These are phyloP conservation scores for Cutaneotrichosporon sp. DNA, from an alignment of 1,284 basidiomycete genomes.

Conservation along the genomic window DNA sequence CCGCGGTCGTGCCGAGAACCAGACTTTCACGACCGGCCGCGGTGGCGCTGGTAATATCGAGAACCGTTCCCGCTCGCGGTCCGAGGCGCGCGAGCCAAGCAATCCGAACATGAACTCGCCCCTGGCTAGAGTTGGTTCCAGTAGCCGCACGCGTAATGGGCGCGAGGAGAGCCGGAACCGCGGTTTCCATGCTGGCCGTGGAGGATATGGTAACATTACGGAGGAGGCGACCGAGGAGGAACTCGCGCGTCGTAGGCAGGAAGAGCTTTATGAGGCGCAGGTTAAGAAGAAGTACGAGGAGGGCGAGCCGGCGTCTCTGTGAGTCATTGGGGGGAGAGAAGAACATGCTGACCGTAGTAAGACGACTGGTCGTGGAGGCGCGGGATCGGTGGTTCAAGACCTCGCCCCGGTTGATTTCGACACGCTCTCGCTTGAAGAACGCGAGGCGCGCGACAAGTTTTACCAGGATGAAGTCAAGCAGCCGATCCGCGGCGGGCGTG, in stretches of 20 bases:
- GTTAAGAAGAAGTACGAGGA: constrained; percentile 41
- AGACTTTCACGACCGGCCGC: constrained; percentile 47
- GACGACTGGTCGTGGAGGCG: constrained; percentile 47
- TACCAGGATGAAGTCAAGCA: constrained; percentile 35
- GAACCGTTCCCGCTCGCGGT: constrained; percentile 32
- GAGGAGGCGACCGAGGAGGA: constrained; percentile 40
- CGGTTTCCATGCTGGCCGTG: constrained; percentile 36
- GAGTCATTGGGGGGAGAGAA: neutral
- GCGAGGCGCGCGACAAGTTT: constrained; percentile 44
- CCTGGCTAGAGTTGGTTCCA: neutral
- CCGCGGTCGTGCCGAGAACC: constrained; percentile 46
- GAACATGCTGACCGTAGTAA: constrained; percentile 26
- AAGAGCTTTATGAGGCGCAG: constrained; percentile 38
- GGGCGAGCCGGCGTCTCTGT: constrained; percentile 27
- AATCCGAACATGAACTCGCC: neutral
- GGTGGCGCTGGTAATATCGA: constrained; percentile 52
- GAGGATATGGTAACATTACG: constrained; percentile 51
- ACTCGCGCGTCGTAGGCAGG: constrained; percentile 27
- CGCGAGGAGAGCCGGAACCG: constrained; percentile 4
- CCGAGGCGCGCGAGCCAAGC: constrained; percentile 1
- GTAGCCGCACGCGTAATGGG: constrained; percentile 1
- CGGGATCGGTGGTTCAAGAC: constrained; percentile 39
- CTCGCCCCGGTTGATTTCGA: constrained; percentile 34
- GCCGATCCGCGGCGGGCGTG: constrained; percentile 35
- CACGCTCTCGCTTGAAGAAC: constrained; percentile 42